Evolutionary conservation across 306 rosid species (phyloP).

Genomic region (Quercus cerris): DNA sequence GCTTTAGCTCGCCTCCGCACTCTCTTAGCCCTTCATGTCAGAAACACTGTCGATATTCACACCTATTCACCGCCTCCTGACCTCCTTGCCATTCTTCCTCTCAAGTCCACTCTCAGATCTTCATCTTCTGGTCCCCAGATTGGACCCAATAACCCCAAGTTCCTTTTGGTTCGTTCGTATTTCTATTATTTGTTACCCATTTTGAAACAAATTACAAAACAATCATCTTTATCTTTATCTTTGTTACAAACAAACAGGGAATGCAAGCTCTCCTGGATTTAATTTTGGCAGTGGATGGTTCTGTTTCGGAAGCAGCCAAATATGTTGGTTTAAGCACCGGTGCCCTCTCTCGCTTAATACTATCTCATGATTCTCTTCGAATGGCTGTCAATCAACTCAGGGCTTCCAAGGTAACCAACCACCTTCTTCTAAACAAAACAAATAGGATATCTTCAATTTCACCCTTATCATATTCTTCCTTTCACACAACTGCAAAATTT

Average conservation of each 20-base stretch:
- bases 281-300: slow-evolving; percentile 72
- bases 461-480: too few relatives aligned
- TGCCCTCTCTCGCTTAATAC: slow-evolving; percentile 73
- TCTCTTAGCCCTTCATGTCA: slow-evolving; percentile 75
- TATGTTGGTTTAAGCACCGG: slow-evolving; percentile 91
- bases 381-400: slow-evolving; percentile 77
- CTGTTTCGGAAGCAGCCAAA: slow-evolving; percentile 81
- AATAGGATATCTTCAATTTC: too few relatives aligned
- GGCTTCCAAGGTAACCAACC: slow-evolving; percentile 56
- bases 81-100: slow-evolving; percentile 85
- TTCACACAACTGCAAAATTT: too few relatives aligned
- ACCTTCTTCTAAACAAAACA: not conserved
- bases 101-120: slow-evolving; percentile 69
- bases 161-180: slow-evolving; percentile 38
- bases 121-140: slow-evolving; percentile 74
- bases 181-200: not conserved
- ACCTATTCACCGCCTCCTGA: slow-evolving; percentile 68
- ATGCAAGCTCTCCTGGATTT: slow-evolving; percentile 95
- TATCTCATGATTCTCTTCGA: slow-evolving; percentile 88
- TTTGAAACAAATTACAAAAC: not conserved
- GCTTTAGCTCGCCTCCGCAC: slow-evolving; percentile 82
- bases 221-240: slow-evolving; percentile 9
- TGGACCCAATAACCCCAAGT: slow-evolving; percentile 82
- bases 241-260: slow-evolving; percentile 43
- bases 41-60: slow-evolving; percentile 67